Conservation (phyloP, 73 alveolate genomes). For the Paramecium primaurelia region DNA sequence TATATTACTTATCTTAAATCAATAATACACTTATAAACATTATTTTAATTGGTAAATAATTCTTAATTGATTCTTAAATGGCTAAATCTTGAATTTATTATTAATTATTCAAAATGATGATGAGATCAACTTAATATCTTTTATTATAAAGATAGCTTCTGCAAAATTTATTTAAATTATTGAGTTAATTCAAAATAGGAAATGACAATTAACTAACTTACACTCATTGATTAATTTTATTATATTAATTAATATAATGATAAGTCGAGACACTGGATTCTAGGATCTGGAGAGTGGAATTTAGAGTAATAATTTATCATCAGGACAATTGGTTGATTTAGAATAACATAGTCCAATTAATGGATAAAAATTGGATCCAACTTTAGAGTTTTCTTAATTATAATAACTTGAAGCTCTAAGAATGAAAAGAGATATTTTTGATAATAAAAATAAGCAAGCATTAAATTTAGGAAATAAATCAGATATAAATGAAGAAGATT, state of each 20-base stretch:
- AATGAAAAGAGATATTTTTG: slow-evolving; percentile 30
- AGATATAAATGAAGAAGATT: slow-evolving; percentile 35
- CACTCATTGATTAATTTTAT: not conserved
- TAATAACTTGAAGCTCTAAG: not conserved
- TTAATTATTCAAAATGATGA: not conserved
- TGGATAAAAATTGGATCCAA: not conserved
- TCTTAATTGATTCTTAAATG: no score
- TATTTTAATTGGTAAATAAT: no score
- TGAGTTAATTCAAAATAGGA: not conserved
- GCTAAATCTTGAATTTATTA: no score
- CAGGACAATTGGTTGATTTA: slow-evolving; percentile 35
- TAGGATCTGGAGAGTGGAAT: slow-evolving; percentile 53
- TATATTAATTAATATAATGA: not conserved
- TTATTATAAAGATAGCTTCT: not conserved
- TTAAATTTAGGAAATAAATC: slow-evolving; percentile 4
- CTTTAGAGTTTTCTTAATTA: slow-evolving; percentile 4
- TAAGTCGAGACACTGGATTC: not conserved
- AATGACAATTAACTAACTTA: not conserved
- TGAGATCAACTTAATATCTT: not conserved
- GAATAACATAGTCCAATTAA: not conserved
- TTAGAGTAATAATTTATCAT: slow-evolving; percentile 1
- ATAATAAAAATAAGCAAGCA: not conserved
- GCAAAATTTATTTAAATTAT: not conserved
- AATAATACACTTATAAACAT: no score
- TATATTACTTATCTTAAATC: no score